These are phyloP conservation scores for Cordyceps cicadae DNA, from an alignment of 2,329 filamentous ascomycete species.

Conservation along the genomic window DNA sequence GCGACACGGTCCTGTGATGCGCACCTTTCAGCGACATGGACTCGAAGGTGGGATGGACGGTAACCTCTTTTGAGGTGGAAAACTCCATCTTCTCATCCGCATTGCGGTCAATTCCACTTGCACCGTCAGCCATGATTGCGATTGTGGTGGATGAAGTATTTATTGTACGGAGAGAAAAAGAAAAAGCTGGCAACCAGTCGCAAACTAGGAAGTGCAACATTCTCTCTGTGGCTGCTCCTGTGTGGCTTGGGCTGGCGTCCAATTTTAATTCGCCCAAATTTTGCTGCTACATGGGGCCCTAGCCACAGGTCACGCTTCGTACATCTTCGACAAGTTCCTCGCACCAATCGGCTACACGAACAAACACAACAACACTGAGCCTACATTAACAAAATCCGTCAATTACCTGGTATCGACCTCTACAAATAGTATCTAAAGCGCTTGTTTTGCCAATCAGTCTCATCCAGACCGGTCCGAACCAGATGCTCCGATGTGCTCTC, in stretches of 20 bases:
- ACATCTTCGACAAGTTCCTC: no score
- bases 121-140: conserved; percentile 74
- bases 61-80: conserved; percentile 95
- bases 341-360: no score
- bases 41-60: conserved; percentile 87
- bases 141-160: not conserved
- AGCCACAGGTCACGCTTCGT: no score
- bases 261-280: not conserved
- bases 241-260: not conserved
- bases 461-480: not conserved
- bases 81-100: conserved; percentile 97
- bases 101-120: conserved; percentile 71
- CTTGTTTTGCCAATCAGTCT: not conserved
- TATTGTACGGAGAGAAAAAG: not conserved
- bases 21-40: conserved; percentile 87
- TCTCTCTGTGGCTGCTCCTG: not conserved
- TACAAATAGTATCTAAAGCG: not conserved
- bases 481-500: not conserved
- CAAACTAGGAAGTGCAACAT: not conserved
- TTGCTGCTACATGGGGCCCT: not conserved
- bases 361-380: no score
- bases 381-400: not conserved
- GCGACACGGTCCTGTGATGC: conserved; percentile 13
- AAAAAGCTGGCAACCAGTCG: not conserved
- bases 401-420: not conserved